These are phyloP conservation scores for Passalora sequoiae DNA, from an alignment of 2,329 filamentous ascomycete genomes.

Conservation along the genomic window DNA sequence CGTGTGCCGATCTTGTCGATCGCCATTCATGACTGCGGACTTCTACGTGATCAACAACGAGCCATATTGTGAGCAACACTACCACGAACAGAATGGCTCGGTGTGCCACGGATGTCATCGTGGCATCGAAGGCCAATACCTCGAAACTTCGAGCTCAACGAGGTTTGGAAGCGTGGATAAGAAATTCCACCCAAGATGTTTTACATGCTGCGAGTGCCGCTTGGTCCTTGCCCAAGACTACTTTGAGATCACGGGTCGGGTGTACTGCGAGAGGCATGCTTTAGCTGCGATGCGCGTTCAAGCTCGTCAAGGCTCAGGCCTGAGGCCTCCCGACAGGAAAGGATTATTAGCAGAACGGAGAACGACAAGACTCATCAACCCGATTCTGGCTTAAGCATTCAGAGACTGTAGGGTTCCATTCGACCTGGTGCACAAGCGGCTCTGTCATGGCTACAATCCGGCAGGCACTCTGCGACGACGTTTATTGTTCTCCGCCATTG, in stretches of 20 bases:
- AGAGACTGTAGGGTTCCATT: background rate
- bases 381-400: slow-evolving; percentile 28
- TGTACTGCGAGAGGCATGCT: slow-evolving; percentile 85
- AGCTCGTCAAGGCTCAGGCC: slow-evolving; percentile 16
- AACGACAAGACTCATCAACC: slow-evolving; percentile 33
- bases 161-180: slow-evolving; percentile 51
- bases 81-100: slow-evolving; percentile 84
- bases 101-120: slow-evolving; percentile 72
- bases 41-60: slow-evolving; percentile 87
- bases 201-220: slow-evolving; percentile 76
- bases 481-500: background rate
- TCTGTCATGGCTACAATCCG: background rate
- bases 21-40: slow-evolving; percentile 77
- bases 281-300: slow-evolving; percentile 41
- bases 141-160: slow-evolving; percentile 58
- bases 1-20: slow-evolving; percentile 76
- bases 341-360: slow-evolving; percentile 30
- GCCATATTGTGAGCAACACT: slow-evolving; percentile 88
- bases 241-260: slow-evolving; percentile 74
- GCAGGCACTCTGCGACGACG: background rate
- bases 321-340: slow-evolving; percentile 16
- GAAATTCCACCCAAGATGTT: slow-evolving; percentile 84
- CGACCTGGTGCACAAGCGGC: background rate
- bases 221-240: slow-evolving; percentile 75
- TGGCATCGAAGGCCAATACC: slow-evolving; percentile 90